phyloP scores from a whole-genome alignment of 2,329 filamentous ascomycete genomes.

The Phaeosphaeriaceae sp. region DNA sequence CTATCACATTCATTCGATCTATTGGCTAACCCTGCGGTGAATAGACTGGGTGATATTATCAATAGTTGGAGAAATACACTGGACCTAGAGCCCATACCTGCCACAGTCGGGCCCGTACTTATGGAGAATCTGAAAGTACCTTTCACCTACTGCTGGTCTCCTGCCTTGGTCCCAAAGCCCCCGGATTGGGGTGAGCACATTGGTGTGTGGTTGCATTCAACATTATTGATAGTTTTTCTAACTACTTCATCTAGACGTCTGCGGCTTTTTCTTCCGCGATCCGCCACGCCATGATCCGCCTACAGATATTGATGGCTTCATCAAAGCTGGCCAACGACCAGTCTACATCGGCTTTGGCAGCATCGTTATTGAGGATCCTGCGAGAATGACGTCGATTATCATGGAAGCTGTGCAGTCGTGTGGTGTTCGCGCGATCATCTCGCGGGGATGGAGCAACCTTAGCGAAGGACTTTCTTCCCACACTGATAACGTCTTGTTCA shows the following conservation, averaged over 20 bases:
- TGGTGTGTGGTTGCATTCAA: too few species aligned
- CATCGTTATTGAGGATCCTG: conserved; percentile 61
- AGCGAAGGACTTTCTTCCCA: conserved; percentile 10
- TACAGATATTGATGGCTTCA: conserved; percentile 50
- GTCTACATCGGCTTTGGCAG: conserved; percentile 65
- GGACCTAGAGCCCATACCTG: conserved; percentile 49
- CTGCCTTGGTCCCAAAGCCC: conserved; percentile 32
- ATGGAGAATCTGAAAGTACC: conserved; percentile 48
- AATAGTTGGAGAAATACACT: conserved; percentile 52
- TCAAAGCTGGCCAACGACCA: conserved; percentile 57
- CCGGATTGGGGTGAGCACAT: conserved; percentile 19
- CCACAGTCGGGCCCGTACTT: conserved; percentile 47
- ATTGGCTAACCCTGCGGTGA: too few species aligned
- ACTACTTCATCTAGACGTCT: conserved; percentile 24
- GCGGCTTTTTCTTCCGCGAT: conserved; percentile 57
- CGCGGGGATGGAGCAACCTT: conserved; percentile 50
- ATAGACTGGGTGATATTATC: conserved; percentile 52
- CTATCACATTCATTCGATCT: too few species aligned
- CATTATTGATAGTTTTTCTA: too few species aligned
- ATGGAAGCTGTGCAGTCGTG: conserved; percentile 52
- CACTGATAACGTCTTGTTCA: conserved; percentile 53
- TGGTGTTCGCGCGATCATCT: conserved; percentile 58
- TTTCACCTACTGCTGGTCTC: conserved; percentile 57
- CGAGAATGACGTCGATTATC: conserved; percentile 52
- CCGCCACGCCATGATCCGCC: conserved; percentile 49